Percentiles rank a stretch among this genome's conserved stretches.
phyloP scores from a whole-genome alignment of 108 stramenopile species.

The Craspedostauros australis region DNA sequence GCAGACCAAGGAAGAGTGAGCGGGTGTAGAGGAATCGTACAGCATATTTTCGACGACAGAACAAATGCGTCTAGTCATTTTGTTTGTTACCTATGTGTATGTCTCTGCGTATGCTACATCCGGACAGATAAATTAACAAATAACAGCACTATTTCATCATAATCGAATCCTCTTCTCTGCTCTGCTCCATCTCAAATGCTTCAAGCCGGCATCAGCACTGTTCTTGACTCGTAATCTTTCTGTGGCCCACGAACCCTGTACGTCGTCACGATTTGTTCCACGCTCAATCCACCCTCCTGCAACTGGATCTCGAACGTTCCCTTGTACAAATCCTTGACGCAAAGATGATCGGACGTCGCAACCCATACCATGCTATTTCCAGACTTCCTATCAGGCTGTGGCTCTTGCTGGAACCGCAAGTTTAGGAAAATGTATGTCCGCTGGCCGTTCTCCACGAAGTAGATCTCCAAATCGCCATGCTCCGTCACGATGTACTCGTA shows the following conservation, averaged over 20 bases:
- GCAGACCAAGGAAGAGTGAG: too few relatives aligned
- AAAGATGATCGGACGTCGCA: conserved; percentile 66
- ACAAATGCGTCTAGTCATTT: too few relatives aligned
- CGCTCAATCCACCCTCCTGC: conserved; percentile 49
- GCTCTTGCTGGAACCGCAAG: conserved; percentile 36
- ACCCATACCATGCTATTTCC: conserved; percentile 32
- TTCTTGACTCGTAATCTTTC: conserved; percentile 68
- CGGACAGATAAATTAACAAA: too few relatives aligned
- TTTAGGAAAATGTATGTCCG: conserved; percentile 60
- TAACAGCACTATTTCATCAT: too few relatives aligned
- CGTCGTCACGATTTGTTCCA: conserved; percentile 49
- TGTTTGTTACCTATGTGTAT: too few relatives aligned
- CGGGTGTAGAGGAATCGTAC: too few relatives aligned
- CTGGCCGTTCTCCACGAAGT: conserved; percentile 57
- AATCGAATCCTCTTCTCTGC: too few relatives aligned
- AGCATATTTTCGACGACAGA: too few relatives aligned
- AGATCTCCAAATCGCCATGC: conserved; percentile 46
- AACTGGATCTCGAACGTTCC: conserved; percentile 49
- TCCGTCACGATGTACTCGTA: conserved; percentile 39
- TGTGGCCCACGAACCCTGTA: conserved; percentile 61
- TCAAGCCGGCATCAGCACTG: conserved; percentile 54
- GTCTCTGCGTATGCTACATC: too few relatives aligned
- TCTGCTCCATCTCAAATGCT: not conserved
- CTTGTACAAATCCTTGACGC: conserved; percentile 64
- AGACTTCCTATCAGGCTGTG: conserved; percentile 1